Percentiles rank a stretch among this genome's conserved stretches.
phyloP scores from a whole-genome alignment of 2,329 filamentous ascomycete species.

The Penicillium janthinellum region DNA sequence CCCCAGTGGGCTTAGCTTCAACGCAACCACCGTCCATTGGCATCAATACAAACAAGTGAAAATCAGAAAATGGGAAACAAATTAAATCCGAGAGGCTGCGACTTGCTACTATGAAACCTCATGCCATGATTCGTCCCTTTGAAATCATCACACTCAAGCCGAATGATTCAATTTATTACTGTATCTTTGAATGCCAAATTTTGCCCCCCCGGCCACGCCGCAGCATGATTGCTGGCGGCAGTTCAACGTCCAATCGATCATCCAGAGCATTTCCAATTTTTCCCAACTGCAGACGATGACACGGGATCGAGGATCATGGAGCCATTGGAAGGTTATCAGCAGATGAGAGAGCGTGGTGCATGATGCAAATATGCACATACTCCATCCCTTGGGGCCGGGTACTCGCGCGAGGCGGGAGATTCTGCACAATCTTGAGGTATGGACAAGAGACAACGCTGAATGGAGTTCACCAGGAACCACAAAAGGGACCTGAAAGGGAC shows the following conservation, averaged over 20 bases:
- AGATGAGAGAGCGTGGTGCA: neutral
- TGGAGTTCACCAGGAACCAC: conserved; percentile 4
- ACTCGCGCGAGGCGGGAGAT: neutral
- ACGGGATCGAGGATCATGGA: neutral
- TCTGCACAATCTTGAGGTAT: conserved; percentile 8
- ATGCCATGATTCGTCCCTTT: neutral
- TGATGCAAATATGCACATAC: conserved; percentile 13
- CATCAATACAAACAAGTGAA: neutral
- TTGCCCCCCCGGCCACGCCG: neutral
- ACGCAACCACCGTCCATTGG: neutral
- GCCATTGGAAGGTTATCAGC: neutral
- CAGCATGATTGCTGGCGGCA: neutral
- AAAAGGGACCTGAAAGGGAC: neutral
- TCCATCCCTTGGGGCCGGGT: conserved; percentile 18
- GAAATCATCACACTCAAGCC: neutral
- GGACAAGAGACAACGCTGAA: neutral
- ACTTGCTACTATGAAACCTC: no score
- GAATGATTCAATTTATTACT: neutral
- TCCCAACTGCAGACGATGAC: neutral
- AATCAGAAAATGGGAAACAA: neutral
- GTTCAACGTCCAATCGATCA: neutral
- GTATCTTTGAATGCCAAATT: neutral
- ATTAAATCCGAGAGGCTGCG: neutral
- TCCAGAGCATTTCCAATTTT: neutral
- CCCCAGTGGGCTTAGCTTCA: conserved; percentile 11